Percentiles rank a stretch among this genome's conserved stretches.
Conservation (phyloP, 2,329 filamentous ascomycete genomes). For the Massarina eburnea region DNA sequence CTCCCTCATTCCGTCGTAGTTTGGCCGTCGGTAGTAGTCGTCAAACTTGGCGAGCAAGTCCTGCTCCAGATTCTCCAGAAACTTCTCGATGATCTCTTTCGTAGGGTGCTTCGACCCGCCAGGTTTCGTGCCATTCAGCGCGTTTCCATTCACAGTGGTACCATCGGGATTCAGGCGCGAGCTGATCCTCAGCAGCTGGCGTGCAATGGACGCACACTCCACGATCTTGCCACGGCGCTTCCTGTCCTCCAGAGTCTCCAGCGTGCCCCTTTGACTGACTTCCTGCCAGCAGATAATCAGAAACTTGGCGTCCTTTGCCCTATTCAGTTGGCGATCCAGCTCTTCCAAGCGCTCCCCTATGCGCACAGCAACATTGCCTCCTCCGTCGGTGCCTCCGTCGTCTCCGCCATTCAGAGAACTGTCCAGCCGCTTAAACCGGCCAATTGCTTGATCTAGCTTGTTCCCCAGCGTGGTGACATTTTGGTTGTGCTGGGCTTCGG, state of each 20-base stretch:
- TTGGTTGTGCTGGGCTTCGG: conserved; percentile 88
- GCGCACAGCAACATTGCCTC: conserved; percentile 88
- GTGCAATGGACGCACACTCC: conserved; percentile 87
- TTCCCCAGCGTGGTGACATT: conserved; percentile 84
- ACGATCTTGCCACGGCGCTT: conserved; percentile 88
- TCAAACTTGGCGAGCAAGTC: conserved; percentile 96
- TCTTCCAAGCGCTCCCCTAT: conserved; percentile 94
- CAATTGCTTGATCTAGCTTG: conserved; percentile 90
- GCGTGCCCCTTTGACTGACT: conserved; percentile 83
- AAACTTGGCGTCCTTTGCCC: conserved; percentile 91
- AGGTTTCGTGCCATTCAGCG: conserved; percentile 52
- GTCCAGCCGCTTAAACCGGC: conserved; percentile 88
- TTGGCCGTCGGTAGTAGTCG: conserved; percentile 90
- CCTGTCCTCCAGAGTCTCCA: conserved; percentile 86
- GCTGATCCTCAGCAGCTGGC: conserved; percentile 92
- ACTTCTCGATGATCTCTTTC: conserved; percentile 91
- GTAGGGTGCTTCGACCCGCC: conserved; percentile 61
- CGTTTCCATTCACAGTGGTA: conserved; percentile 45
- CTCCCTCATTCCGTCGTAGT: conserved; percentile 97
- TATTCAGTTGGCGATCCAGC: conserved; percentile 84
- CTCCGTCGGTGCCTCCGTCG: conserved; percentile 57
- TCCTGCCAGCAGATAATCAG: conserved; percentile 96
- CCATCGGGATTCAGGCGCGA: conserved; percentile 80
- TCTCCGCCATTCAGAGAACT: conserved; percentile 71
- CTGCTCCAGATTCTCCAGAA: conserved; percentile 92